Percentiles rank a stretch among this genome's conserved stretches.
These are phyloP conservation scores for Nakaseomyces kungkrabaensis DNA, from an alignment of 1,139 yeast genomes.

Conservation along the genomic window DNA sequence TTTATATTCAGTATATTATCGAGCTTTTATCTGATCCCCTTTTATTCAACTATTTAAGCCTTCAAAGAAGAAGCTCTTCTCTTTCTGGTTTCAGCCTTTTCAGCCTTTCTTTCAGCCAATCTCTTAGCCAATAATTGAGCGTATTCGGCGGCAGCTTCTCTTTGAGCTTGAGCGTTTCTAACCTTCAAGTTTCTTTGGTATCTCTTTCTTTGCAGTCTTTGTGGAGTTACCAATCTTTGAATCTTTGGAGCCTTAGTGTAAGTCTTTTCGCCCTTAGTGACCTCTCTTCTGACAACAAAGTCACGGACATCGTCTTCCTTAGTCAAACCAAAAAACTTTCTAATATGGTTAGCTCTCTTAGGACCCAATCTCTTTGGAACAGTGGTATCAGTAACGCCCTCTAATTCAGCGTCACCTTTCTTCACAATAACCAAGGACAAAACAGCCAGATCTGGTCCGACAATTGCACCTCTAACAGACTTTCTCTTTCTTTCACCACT, in stretches of 20 bases:
- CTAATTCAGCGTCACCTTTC: slow-evolving; percentile 95
- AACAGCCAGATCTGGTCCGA: slow-evolving; percentile 94
- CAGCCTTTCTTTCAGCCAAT: slow-evolving; percentile 96
- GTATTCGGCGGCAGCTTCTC: slow-evolving; percentile 99
- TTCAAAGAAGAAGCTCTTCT: slow-evolving; percentile 99
- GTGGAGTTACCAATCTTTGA: slow-evolving; percentile 99
- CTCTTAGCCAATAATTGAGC: slow-evolving; percentile 98
- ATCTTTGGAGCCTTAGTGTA: slow-evolving; percentile 99
- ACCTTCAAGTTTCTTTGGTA: slow-evolving; percentile 88
- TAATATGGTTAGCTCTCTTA: slow-evolving; percentile 99
- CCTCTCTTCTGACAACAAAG: slow-evolving; percentile 97
- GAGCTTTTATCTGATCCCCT: too few species aligned
- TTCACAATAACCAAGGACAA: slow-evolving; percentile 87
- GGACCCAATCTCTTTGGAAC: slow-evolving; percentile 99
- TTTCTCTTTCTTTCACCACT: slow-evolving; percentile 99
- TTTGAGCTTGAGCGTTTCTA: slow-evolving; percentile 95
- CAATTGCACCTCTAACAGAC: slow-evolving; percentile 99
- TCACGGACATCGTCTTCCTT: slow-evolving; percentile 93
- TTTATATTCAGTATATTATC: too few species aligned
- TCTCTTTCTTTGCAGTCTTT: slow-evolving; percentile 98
- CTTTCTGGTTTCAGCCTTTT: slow-evolving; percentile 95
- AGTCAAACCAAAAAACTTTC: slow-evolving; percentile 97
- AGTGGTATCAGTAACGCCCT: slow-evolving; percentile 88
- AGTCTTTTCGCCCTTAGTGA: slow-evolving; percentile 95
- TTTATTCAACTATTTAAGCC: slow-evolving; percentile 39